Conservation (phyloP, 2,329 filamentous ascomycete species). For the Beauveria pseudobassiana region DNA sequence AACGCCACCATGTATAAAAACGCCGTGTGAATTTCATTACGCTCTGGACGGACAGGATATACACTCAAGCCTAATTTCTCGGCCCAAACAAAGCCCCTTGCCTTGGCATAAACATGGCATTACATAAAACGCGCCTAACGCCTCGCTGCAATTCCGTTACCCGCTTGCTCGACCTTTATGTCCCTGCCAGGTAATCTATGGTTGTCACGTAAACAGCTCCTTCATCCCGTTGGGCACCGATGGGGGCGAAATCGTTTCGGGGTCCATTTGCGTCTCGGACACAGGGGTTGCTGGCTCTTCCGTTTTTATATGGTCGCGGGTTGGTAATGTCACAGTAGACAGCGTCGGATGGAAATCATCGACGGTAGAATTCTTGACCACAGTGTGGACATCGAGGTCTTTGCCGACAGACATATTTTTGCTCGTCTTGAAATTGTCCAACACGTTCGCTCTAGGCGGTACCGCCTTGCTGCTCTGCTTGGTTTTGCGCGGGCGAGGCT, state of each 20-base stretch:
- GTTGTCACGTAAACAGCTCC: slow-evolving; percentile 26
- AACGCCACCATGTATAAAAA: too few relatives aligned
- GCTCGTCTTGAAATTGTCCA: slow-evolving; percentile 37
- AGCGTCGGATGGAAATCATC: background rate
- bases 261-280: slow-evolving; percentile 10
- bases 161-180: background rate
- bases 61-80: too few relatives aligned
- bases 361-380: background rate
- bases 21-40: too few relatives aligned
- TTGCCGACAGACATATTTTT: slow-evolving; percentile 23
- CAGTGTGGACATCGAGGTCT: background rate
- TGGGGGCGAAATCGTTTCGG: slow-evolving; percentile 36
- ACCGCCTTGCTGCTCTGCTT: slow-evolving; percentile 30
- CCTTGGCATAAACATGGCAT: too few relatives aligned
- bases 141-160: background rate
- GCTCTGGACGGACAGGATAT: too few relatives aligned
- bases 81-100: too few relatives aligned
- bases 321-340: background rate
- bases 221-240: slow-evolving; percentile 34
- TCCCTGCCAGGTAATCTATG: background rate
- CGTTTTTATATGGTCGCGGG: background rate
- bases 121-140: background rate
- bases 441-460: slow-evolving; percentile 28
- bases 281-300: slow-evolving; percentile 22
- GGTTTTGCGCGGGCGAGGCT: slow-evolving; percentile 25